Percentiles rank a stretch among this genome's conserved stretches.
Evolutionary conservation across 345 rosid species (phyloP).

Genomic region (Arabidopsis suecica): DNA sequence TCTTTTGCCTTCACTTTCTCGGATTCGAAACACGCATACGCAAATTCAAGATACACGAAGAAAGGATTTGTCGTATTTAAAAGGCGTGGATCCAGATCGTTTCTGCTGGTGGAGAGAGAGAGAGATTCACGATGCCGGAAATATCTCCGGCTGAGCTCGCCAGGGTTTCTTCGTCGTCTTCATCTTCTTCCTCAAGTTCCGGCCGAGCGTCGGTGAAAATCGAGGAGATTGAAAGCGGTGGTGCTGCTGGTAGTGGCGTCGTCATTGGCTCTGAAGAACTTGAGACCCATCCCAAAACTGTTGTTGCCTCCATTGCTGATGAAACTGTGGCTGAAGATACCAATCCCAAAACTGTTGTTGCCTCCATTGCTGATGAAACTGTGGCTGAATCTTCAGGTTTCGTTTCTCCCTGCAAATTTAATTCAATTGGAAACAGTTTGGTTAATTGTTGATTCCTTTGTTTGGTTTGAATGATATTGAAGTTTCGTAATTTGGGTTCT

Average conservation of each 20-base stretch:
- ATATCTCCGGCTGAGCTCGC: constrained; percentile 49
- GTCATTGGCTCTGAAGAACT: constrained; percentile 44
- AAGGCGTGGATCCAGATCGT: constrained; percentile 57
- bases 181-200: constrained; percentile 52
- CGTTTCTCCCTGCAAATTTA: constrained; percentile 1
- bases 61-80: background rate
- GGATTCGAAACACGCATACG: constrained; percentile 46
- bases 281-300: constrained; percentile 42
- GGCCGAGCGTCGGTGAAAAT: constrained; percentile 47
- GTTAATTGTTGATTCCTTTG: constrained; percentile 15
- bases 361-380: background rate
- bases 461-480: background rate
- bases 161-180: constrained; percentile 39
- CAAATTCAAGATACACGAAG: constrained; percentile 31
- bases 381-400: constrained; percentile 53
- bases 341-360: no score
- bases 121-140: constrained; percentile 53
- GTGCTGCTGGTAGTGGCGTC: constrained; percentile 41
- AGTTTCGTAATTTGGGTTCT: constrained; percentile 8
- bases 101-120: constrained; percentile 26
- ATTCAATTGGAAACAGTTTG: background rate
- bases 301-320: constrained; percentile 42
- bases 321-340: constrained; percentile 4
- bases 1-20: constrained; percentile 19
- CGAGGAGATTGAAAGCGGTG: constrained; percentile 54